phyloP scores from a whole-genome alignment of 768 basidiomycete genomes.

The Termitomyces sp. region DNA sequence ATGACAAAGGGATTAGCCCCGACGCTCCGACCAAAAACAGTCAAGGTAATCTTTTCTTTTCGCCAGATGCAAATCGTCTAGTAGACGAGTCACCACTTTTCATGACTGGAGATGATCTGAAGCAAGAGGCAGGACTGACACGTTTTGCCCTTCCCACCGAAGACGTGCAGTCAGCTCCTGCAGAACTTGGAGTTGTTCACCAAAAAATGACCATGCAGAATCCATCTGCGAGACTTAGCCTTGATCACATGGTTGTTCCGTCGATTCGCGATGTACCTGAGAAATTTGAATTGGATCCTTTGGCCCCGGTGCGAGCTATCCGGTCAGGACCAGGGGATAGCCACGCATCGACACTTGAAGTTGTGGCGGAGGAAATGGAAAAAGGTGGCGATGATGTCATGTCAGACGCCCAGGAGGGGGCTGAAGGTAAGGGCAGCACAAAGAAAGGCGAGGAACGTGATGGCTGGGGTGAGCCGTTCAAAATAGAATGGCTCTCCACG shows the following conservation, averaged over 20 bases:
- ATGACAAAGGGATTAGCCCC: constrained; percentile 14
- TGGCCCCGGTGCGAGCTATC: constrained; percentile 37
- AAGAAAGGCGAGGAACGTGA: constrained; percentile 49
- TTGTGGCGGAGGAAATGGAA: constrained; percentile 26
- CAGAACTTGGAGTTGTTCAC: constrained; percentile 41
- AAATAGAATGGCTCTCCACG: constrained; percentile 78
- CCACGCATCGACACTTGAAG: constrained; percentile 14
- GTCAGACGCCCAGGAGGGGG: constrained; percentile 19
- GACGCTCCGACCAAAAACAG: neutral
- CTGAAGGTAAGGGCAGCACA: constrained; percentile 15
- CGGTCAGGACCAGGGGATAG: constrained; percentile 15
- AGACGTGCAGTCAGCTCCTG: constrained; percentile 46
- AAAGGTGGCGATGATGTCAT: neutral
- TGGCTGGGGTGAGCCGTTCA: constrained; percentile 81
- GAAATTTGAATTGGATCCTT: constrained; percentile 36
- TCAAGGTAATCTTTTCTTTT: constrained; percentile 23
- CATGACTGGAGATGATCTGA: constrained; percentile 1
- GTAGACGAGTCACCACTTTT: constrained; percentile 45
- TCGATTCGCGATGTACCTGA: neutral
- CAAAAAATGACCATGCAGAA: constrained; percentile 22
- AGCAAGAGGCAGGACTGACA: neutral
- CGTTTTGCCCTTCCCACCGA: neutral
- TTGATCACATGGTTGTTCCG: constrained; percentile 23
- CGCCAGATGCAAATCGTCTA: constrained; percentile 33
- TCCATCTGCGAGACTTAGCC: constrained; percentile 27